A percentile compares a stretch with the other conserved stretches of the same genome.
Conservation (phyloP, 129 eudicot species). For the Flaveria linearis region DNA sequence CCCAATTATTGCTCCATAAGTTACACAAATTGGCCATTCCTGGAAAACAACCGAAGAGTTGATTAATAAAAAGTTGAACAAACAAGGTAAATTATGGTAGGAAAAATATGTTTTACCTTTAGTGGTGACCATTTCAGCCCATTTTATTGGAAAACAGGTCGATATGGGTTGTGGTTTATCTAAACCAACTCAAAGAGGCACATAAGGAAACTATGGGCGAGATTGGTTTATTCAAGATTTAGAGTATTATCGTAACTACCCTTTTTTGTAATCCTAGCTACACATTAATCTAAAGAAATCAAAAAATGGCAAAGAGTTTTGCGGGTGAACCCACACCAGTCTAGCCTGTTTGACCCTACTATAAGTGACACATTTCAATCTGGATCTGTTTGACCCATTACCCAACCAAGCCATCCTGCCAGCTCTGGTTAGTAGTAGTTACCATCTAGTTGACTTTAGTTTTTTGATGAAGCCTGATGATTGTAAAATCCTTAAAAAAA, state of each 20-base stretch:
- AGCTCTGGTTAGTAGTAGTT: background rate
- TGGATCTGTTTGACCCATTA: background rate
- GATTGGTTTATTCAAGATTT: background rate
- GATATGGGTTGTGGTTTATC: background rate
- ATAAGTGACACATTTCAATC: background rate
- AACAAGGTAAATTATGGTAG: slow-evolving; percentile 3
- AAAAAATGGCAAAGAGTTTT: too few relatives aligned
- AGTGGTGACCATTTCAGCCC: background rate
- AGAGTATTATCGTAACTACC: background rate
- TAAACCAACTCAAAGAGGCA: background rate
- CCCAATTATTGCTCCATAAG: slow-evolving; percentile 10
- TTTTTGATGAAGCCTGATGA: background rate
- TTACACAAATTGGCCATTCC: slow-evolving; percentile 22
- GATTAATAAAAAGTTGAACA: background rate
- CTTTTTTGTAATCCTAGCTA: background rate
- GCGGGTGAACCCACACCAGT: too few relatives aligned
- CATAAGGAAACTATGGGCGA: background rate
- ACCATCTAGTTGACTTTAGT: background rate
- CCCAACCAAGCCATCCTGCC: background rate
- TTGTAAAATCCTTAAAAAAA: background rate
- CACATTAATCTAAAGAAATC: too few relatives aligned
- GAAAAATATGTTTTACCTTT: background rate
- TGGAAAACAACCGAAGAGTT: background rate
- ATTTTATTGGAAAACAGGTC: background rate
- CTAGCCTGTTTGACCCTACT: background rate